These are phyloP conservation scores for Amanita rubescens DNA, from an alignment of 768 basidiomycete species.

Conservation along the genomic window DNA sequence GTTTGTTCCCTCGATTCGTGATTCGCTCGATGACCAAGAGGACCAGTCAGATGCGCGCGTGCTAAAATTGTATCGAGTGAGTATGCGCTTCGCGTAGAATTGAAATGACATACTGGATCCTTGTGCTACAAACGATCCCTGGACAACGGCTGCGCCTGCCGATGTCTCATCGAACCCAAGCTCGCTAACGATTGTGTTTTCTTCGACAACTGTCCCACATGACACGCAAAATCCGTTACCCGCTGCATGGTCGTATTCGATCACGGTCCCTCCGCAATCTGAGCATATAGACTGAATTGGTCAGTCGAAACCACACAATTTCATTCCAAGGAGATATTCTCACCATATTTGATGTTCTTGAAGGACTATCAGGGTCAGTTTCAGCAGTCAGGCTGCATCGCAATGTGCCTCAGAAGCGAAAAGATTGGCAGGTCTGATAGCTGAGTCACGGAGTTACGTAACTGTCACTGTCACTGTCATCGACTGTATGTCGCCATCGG, in stretches of 20 bases:
- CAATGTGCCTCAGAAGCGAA: background rate
- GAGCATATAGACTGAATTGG: conserved; percentile 50
- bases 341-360: too few species aligned
- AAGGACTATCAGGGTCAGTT: too few species aligned
- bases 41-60: conserved; percentile 74
- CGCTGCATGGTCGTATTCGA: conserved; percentile 78
- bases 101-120: conserved; percentile 70
- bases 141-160: conserved; percentile 89
- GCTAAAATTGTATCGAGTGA: conserved; percentile 34
- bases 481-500: background rate
- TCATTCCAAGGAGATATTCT: too few species aligned
- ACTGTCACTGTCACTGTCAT: background rate
- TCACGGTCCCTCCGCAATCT: conserved; percentile 77
- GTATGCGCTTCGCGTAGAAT: background rate
- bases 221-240: conserved; percentile 80
- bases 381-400: too few species aligned
- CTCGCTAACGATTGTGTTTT: conserved; percentile 91
- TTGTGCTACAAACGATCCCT: conserved; percentile 87
- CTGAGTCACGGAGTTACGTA: conserved; percentile 1
- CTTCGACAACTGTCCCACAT: conserved; percentile 88
- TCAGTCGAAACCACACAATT: background rate
- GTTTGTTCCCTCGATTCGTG: conserved; percentile 87
- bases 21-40: conserved; percentile 72
- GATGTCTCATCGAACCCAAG: conserved; percentile 93
- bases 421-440: background rate